Base-by-base conservation (phyloP, 2,329 filamentous ascomycete species). In the Fusarium nelsonii region DNA sequence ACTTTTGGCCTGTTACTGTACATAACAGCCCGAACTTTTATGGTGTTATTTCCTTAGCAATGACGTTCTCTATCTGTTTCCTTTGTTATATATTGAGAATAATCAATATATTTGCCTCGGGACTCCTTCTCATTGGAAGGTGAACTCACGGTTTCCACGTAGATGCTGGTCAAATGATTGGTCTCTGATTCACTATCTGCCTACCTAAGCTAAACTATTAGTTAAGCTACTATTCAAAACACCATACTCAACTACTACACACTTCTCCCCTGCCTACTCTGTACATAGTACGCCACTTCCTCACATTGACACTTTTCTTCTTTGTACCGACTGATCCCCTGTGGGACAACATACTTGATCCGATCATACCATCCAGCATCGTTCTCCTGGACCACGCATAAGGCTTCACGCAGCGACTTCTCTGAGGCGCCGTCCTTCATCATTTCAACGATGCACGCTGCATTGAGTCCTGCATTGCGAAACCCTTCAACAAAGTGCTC, bases 371-470 rank as follows among this genome's bases (percentile, higher is more conserved):
- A 73, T 20, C 18, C 54, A 8, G 20, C 18, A 28, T 73, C 64
- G 39, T 71, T 69, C 30, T 64, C 58, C 32, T 57, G 63, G 30
- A 73, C 52, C 52, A 73, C 64, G 18, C 58, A 44, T 12, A 73
- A 64, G 30, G 71, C 69, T 43, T 72, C 62, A n/a, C 58, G 33
- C 28, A 73, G 36, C 8, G 55, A 56, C 34, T 50, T 59, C 40
- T 73, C 71, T 11, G 64, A 57, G 39, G 56, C 57, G 49, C 71
- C 69, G 12, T 63, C 62, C 32, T 50, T 69, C 58, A 69, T 58
- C 60, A 73, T 73, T 16, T 71, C 69, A 28, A 69, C 59, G 33
- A 72, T 44, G 34, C 61, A 71, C 26, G 65, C 71, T 26, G 53
- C 51, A 40, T 63, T 73, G 33, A 73, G 59, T 40, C 46, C 68